phyloP scores from a whole-genome alignment of 192 early-diverging fungal genomes.

The Podila horticola region DNA sequence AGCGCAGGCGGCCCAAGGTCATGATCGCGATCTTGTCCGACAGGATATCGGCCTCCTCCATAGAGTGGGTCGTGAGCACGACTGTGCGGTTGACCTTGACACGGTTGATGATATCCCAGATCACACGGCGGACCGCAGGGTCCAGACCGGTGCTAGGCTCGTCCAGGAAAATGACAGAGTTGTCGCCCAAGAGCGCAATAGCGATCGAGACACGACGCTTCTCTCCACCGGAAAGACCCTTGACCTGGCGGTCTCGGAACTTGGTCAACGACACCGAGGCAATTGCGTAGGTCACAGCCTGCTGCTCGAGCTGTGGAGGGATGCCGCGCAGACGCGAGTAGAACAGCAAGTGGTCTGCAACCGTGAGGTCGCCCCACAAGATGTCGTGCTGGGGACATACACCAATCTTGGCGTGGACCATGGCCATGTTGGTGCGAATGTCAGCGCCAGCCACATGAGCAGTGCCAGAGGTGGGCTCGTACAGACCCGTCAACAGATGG shows the following conservation, averaged over 20 bases:
- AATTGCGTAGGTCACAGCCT: constrained; percentile 32
- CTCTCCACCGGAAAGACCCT: constrained; percentile 65
- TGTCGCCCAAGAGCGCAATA: constrained; percentile 64
- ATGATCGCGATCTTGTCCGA: constrained; percentile 66
- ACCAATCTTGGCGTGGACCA: constrained; percentile 54
- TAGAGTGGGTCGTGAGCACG: constrained; percentile 69
- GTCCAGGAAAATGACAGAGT: constrained; percentile 62
- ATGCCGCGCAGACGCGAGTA: constrained; percentile 61
- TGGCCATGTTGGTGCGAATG: constrained; percentile 38
- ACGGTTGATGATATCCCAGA: constrained; percentile 67
- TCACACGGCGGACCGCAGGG: constrained; percentile 53
- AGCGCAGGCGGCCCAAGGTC: constrained; percentile 55
- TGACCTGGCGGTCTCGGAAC: constrained; percentile 45
- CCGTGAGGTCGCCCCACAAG: constrained; percentile 57
- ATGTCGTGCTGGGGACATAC: constrained; percentile 68
- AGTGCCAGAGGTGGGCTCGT: constrained; percentile 35
- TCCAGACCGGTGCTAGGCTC: constrained; percentile 73
- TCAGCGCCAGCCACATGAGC: constrained; percentile 41
- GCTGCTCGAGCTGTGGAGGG: constrained; percentile 18
- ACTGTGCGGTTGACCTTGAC: constrained; percentile 59
- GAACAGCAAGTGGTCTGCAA: constrained; percentile 59
- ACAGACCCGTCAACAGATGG: constrained; percentile 37
- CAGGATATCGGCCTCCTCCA: constrained; percentile 75
- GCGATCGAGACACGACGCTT: constrained; percentile 67
- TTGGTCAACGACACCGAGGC: constrained; percentile 43